Base-by-base conservation (phyloP, 2,329 filamentous ascomycete species). In the Rhinocladiella similis region DNA sequence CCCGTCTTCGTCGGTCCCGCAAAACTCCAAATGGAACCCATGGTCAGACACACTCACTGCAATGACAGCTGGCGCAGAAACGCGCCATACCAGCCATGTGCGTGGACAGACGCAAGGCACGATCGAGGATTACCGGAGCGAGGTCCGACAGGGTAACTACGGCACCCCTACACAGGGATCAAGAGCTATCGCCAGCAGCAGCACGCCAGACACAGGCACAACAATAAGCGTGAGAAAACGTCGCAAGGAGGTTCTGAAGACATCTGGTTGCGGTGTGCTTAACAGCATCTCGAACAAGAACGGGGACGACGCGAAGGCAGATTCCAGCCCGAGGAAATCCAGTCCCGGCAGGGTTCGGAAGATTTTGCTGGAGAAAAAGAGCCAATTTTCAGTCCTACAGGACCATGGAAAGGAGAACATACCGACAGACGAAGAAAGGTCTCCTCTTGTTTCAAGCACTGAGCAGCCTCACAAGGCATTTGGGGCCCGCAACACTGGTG, bases 31-130 rank as follows among this genome's bases (percentile, higher is more conserved):
- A 65, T 36, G 54, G 60, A 48, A 67, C 38, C 54, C 58, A 22
- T 57, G 68, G 50, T 55, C 45, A 27, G 56, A 60, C 19, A 41
- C 56, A 53, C 14, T 53, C 9, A 48, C 22, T 6, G 16, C 7
- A 18, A 46, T 9, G 16, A 45, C 16, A 12, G 9, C 6, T 14
- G 29, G 35, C 5, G 22, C 50, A 22, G 49, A 45, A 16, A 18
- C 9, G 18, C 38, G 22, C 13, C 7, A 35, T 18, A 14, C 18
- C 14, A 65, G 66, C 19, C 75, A 76, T 54, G 64, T 69, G 38
- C 68, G 73, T 18, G 75, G 77, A 62, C 58, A 69, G 46, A 68
- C 74, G 3, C 71, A 76, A 46, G 69, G 71, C 27, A 60, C 70
- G 12, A 65, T 41, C 7, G 59, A 60, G 2, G 55, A 58, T 10